Percentiles rank a stretch among this genome's conserved stretches.
phyloP scores from a whole-genome alignment of 192 early-diverging fungal species.

The Entrophospora sp. region DNA sequence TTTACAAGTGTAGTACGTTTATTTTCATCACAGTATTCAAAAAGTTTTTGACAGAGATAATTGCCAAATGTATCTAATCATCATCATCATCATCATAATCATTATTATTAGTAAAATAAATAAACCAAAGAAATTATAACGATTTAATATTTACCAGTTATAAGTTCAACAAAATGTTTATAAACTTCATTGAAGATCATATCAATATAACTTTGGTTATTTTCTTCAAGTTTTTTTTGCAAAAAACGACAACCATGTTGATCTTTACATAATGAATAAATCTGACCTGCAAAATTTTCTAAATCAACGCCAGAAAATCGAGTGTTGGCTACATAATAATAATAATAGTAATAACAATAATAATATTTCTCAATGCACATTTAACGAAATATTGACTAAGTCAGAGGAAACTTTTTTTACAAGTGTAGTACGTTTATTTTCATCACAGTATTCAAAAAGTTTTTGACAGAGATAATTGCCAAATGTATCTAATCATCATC shows the following conservation, averaged over 20 bases:
- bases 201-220: constrained; percentile 49
- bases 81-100: not conserved
- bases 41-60: constrained; percentile 84
- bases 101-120: not conserved
- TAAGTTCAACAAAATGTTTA: constrained; percentile 66
- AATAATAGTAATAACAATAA: too few relatives aligned
- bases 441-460: constrained; percentile 72
- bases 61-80: constrained; percentile 77
- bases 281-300: constrained; percentile 62
- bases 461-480: constrained; percentile 91
- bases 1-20: constrained; percentile 70
- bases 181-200: constrained; percentile 72
- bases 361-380: constrained; percentile 95
- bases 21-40: constrained; percentile 70
- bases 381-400: constrained; percentile 70
- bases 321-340: constrained; percentile 44
- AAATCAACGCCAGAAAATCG: constrained; percentile 58
- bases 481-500: constrained; percentile 57
- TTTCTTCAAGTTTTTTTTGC: constrained; percentile 79
- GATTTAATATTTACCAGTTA: constrained; percentile 53
- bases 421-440: constrained; percentile 65
- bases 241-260: constrained; percentile 84
- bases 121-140: not conserved
- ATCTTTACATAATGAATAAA: constrained; percentile 76
- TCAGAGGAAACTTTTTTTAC: constrained; percentile 65